Percentiles rank a stretch among this genome's conserved stretches.
Evolutionary conservation across 352 stramenopile species (phyloP).

Genomic region (Phytopythium sindhum): DNA sequence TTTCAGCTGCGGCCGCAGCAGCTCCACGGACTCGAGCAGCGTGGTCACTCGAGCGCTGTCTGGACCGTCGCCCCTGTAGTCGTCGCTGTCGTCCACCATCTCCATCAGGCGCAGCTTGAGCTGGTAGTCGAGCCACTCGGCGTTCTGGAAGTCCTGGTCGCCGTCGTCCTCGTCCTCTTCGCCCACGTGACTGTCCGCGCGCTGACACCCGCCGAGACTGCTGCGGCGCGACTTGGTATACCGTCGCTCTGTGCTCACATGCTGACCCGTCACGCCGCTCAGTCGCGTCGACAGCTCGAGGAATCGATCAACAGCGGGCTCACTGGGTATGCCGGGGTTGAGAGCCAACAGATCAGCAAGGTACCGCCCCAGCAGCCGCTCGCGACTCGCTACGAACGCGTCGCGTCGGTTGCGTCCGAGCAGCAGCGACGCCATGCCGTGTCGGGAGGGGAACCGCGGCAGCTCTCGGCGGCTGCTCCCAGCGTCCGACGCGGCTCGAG

Average conservation of each 20-base stretch:
- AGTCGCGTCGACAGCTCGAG: background rate
- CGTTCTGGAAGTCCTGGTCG: background rate
- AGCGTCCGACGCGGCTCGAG: background rate
- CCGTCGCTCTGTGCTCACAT: background rate
- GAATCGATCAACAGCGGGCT: background rate
- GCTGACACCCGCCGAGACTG: background rate
- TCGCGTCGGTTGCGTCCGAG: constrained; percentile 5
- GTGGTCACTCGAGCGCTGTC: background rate
- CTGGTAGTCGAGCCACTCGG: constrained; percentile 11
- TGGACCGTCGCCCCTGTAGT: background rate
- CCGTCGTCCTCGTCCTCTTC: background rate
- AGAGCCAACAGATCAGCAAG: background rate
- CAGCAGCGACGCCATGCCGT: constrained; percentile 1
- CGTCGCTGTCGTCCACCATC: constrained; percentile 6
- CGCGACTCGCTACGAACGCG: constrained; percentile 2
- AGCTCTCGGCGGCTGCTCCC: background rate
- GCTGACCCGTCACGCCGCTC: background rate
- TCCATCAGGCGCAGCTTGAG: constrained; percentile 9
- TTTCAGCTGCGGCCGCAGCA: constrained; percentile 5
- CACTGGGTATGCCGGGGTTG: background rate
- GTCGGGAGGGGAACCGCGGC: constrained; percentile 1
- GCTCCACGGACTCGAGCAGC: constrained; percentile 6
- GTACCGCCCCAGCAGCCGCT: constrained; percentile 2
- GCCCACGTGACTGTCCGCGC: background rate
- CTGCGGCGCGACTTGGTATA: background rate